Evolutionary conservation across 2,329 filamentous ascomycete genomes (phyloP).

Genomic region (Neofusicoccum ribis): DNA sequence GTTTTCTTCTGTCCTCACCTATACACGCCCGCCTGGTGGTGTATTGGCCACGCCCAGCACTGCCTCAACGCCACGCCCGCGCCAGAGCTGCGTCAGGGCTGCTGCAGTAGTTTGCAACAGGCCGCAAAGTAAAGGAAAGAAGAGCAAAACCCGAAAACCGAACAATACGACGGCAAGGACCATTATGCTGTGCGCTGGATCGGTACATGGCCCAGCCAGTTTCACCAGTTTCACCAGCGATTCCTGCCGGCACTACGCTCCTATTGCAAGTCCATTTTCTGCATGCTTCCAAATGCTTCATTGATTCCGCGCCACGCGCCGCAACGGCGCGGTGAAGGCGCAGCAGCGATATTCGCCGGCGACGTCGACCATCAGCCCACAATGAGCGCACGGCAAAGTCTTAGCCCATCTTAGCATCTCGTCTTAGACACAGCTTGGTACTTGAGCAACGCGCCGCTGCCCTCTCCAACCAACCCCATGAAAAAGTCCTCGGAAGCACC

Average conservation of each 20-base stretch:
- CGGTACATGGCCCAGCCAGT: not conserved
- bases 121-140: too few species aligned
- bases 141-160: not conserved
- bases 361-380: too few species aligned
- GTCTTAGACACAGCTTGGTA: too few species aligned
- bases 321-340: not conserved
- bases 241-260: not conserved
- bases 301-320: not conserved
- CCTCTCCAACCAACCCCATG: too few species aligned
- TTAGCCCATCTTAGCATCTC: too few species aligned
- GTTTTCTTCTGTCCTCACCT: not conserved
- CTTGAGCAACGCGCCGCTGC: too few species aligned
- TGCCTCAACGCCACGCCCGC: not conserved
- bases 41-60: not conserved
- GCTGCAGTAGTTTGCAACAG: slow-evolving; percentile 13
- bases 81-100: not conserved
- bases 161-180: not conserved
- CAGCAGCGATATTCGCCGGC: not conserved
- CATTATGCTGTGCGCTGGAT: not conserved
- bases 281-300: not conserved
- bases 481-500: not conserved
- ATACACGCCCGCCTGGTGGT: not conserved
- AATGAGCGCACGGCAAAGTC: too few species aligned
- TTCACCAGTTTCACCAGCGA: not conserved
- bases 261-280: not conserved